Conservation (phyloP, 1,284 basidiomycete species). For the Ustilago trichophora region DNA sequence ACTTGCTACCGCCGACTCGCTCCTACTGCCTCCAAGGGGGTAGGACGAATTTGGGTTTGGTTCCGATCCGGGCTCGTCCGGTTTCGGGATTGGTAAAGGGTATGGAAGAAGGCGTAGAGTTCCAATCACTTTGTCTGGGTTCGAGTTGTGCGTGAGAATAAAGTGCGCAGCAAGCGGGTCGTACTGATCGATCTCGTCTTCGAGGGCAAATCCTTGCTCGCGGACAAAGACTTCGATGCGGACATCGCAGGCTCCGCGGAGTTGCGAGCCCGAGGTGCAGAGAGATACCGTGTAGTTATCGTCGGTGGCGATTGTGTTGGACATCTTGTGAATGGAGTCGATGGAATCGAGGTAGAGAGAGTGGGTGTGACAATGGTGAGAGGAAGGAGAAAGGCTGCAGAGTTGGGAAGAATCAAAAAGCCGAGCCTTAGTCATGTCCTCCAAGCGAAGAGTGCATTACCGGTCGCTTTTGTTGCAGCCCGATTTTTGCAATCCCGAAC, state of each 20-base stretch:
- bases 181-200: slow-evolving; percentile 59
- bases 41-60: slow-evolving; percentile 16
- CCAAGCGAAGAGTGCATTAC: too few relatives aligned
- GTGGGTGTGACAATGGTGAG: too few relatives aligned
- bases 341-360: too few relatives aligned
- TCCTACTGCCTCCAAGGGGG: slow-evolving; percentile 32
- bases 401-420: too few relatives aligned
- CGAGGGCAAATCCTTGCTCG: slow-evolving; percentile 52
- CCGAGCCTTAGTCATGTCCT: too few relatives aligned
- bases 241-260: slow-evolving; percentile 35
- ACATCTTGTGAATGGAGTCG: too few relatives aligned
- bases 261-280: slow-evolving; percentile 31
- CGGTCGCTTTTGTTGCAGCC: too few relatives aligned
- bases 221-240: slow-evolving; percentile 53
- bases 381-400: too few relatives aligned
- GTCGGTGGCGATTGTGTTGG: too few relatives aligned
- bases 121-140: slow-evolving; percentile 14
- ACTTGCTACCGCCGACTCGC: slow-evolving; percentile 24
- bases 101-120: slow-evolving; percentile 37
- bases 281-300: slow-evolving; percentile 27
- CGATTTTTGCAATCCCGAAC: too few relatives aligned
- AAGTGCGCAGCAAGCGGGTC: slow-evolving; percentile 47
- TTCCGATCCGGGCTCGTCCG: slow-evolving; percentile 18
- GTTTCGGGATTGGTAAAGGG: slow-evolving; percentile 36
- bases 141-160: slow-evolving; percentile 9